These are phyloP conservation scores for Emergomyces pasteurianus DNA, from an alignment of 2,329 filamentous ascomycete species.

Conservation along the genomic window DNA sequence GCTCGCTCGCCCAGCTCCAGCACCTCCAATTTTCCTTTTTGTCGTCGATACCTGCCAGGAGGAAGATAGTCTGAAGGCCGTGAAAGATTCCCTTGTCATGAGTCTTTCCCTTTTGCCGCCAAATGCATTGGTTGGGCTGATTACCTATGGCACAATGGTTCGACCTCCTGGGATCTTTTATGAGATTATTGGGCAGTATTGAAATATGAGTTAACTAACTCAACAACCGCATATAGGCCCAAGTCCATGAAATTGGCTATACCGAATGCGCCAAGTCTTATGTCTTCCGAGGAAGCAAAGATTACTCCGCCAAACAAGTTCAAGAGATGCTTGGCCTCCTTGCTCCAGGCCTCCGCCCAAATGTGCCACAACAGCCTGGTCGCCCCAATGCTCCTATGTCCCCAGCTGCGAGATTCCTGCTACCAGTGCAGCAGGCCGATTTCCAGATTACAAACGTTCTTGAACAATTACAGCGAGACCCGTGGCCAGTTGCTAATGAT, in stretches of 20 bases:
- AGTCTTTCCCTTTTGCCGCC: constrained; percentile 52
- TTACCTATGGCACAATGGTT: constrained; percentile 81
- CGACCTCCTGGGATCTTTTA: neutral
- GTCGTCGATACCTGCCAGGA: constrained; percentile 60
- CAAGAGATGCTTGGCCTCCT: constrained; percentile 94
- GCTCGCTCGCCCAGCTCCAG: constrained; percentile 48
- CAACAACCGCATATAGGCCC: constrained; percentile 45
- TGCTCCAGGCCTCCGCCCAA: constrained; percentile 59
- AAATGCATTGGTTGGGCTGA: constrained; percentile 52
- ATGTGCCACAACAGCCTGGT: constrained; percentile 61
- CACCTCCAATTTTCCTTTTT: constrained; percentile 56
- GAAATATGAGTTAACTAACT: neutral
- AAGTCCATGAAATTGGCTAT: constrained; percentile 97
- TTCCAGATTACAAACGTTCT: constrained; percentile 94
- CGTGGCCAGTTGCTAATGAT: constrained; percentile 93
- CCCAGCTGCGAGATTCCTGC: constrained; percentile 75
- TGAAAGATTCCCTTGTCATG: constrained; percentile 57
- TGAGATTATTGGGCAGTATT: neutral
- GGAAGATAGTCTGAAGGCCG: constrained; percentile 53
- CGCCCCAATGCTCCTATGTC: constrained; percentile 63
- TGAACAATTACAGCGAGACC: constrained; percentile 90
- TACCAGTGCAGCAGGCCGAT: constrained; percentile 91
- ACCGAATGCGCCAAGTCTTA: constrained; percentile 97
- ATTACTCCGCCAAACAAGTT: constrained; percentile 97
- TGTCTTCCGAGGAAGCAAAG: constrained; percentile 94